Base-by-base conservation (phyloP, 2,329 filamentous ascomycete species). In the Penicillium sp. region DNA sequence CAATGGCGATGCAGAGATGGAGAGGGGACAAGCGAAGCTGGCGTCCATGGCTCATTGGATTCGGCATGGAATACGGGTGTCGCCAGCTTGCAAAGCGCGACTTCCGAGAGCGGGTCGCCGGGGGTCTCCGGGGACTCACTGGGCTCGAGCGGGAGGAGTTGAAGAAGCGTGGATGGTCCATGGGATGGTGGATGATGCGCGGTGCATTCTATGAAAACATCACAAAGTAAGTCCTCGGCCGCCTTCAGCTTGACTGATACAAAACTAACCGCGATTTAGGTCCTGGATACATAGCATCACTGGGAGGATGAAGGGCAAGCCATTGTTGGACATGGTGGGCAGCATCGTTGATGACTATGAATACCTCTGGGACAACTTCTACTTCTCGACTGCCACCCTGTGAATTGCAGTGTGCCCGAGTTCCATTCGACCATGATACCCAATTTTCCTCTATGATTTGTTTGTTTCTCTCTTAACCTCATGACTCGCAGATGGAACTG, bases 361-460 rank as follows among this genome's bases (percentile, higher is more conserved):
- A 74, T 97, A 95, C 72, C 80, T 99, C 31, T 99, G 94, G 94
- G 92, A 97, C 75, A 92, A 95, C 66, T 97, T 97, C 74, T 95
- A 97, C 75, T 99, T 97, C 74, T 81, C 85, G 16, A 88, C 85
- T 1, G 81, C 84, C 24, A 87, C 84, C 11, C 64, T 77, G 44
- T 77, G 59, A 53, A 68, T 52, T 52, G 32, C 51, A 32, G 22
- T 44, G 32, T 54, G 45, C 34, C 21, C 47, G 18, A 21, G 44
- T 48, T 46, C 46, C 32, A 36, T 57, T 62, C 51, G 54, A 48
- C 42, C 49, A 55, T 59, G 63, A 65, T 65, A 65, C 63, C 63
- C 63, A 43, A 34, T 56, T 54, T 55, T 39, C 21, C 29, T 45
- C n/a, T n/a, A 45, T 38, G 54, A 52, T 52, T 50, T 49, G 38